Conservation (phyloP, 2,329 filamentous ascomycete genomes). For the Neoascochyta sp. region DNA sequence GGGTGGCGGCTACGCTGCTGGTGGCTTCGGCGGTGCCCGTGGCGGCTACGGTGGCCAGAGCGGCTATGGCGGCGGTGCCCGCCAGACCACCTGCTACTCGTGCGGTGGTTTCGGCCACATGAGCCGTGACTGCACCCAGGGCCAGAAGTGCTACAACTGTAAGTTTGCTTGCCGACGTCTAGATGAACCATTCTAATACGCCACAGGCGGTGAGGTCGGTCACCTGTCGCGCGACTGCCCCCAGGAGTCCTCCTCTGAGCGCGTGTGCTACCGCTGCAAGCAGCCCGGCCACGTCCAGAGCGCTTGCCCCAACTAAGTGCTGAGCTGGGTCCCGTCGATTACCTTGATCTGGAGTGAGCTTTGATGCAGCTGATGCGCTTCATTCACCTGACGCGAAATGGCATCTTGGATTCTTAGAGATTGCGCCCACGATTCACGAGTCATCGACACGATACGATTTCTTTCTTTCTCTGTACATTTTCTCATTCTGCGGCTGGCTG, state of each 20-base stretch:
- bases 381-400: constrained; percentile 13
- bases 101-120: constrained; percentile 97
- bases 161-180: constrained; percentile 27
- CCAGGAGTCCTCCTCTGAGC: constrained; percentile 84
- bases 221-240: constrained; percentile 96
- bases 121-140: constrained; percentile 97
- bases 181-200: constrained; percentile 20
- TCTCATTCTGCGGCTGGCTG: constrained; percentile 39
- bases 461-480: constrained; percentile 40
- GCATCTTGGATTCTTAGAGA: constrained; percentile 27
- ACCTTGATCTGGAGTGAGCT: constrained; percentile 29
- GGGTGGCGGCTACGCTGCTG: constrained; percentile 44
- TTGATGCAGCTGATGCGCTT: constrained; percentile 22
- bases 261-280: constrained; percentile 97
- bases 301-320: constrained; percentile 76
- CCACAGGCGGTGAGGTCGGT: constrained; percentile 71
- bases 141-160: constrained; percentile 99
- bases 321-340: constrained; percentile 23
- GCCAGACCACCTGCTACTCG: constrained; percentile 78
- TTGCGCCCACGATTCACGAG: constrained; percentile 27
- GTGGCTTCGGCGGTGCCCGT: constrained; percentile 49
- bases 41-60: constrained; percentile 45
- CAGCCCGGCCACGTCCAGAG: constrained; percentile 87
- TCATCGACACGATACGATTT: constrained; percentile 37
- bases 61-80: constrained; percentile 45